Base-by-base conservation (phyloP, 345 rosid genomes). In the Acer yangbiense region DNA sequence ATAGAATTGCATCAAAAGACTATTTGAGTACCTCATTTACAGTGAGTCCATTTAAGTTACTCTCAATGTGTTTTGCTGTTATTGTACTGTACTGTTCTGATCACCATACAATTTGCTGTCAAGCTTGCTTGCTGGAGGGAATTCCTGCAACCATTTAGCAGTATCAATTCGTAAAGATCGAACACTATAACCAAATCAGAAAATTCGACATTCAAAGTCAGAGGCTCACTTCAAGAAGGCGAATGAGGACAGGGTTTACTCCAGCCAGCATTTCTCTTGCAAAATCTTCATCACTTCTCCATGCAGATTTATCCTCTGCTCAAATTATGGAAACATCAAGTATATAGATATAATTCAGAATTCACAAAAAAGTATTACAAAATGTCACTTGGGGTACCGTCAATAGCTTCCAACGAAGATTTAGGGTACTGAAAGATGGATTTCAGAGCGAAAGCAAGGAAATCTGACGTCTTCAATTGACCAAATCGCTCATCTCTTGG, bases 271-370 rank as follows among this genome's bases (percentile, higher is more conserved):
- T 92, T 94, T 43, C 25, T 25, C 25, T 25, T 25, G 25, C 25
- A 25, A 94, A 94, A 23, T 94, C 98, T 61, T 85, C 94, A 80
- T 94, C 95, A 0, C 90, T 88, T 58, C 88, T 84, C 95, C 98
- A 90, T 0, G 91, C 94, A 57, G 90, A 79, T 72, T 43, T 4
- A 43, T 43, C 10, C 46, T 43, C 46, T 43, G 10, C 46, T 8
- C 10, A 69, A 80, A 81, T 89, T 67, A 48, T 48, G 54, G 25
- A 25, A 74, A 70, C 29, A 79, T n/a, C 39, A 32, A 32, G 3
- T 32, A 32, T 32, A 25, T 25, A 25, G 25, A 32, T 32, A 32
- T 3, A 32, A 32, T 32, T 32, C 39, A 32, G 39, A 32, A 3
- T 32, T 32, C 17, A 61, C 46, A 25, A 25, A 8, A 43, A 6